These are phyloP conservation scores for Alternaria angustiovoidea DNA, from an alignment of 2,329 filamentous ascomycete species.

Conservation along the genomic window DNA sequence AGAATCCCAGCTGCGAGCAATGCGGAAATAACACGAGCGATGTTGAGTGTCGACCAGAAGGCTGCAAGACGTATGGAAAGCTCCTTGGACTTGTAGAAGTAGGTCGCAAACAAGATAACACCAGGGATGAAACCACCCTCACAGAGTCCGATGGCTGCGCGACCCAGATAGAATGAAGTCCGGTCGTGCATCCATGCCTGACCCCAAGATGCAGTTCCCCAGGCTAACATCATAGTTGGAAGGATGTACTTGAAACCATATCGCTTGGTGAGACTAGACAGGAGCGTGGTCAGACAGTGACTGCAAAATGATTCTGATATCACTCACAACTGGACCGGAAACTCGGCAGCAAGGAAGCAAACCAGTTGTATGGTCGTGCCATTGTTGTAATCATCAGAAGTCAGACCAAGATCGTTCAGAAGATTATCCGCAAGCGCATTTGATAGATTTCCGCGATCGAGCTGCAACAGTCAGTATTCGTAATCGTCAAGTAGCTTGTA, in stretches of 20 bases:
- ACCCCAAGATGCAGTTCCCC: slow-evolving; percentile 62
- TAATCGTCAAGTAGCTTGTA: neutral
- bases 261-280: slow-evolving; percentile 50
- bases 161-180: slow-evolving; percentile 52
- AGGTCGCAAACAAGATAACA: slow-evolving; percentile 72
- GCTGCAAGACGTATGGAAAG: slow-evolving; percentile 70
- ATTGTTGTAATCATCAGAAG: slow-evolving; percentile 46
- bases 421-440: slow-evolving; percentile 45
- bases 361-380: slow-evolving; percentile 70
- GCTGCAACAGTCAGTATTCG: slow-evolving; percentile 45
- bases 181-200: slow-evolving; percentile 70
- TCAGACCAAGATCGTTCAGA: slow-evolving; percentile 40
- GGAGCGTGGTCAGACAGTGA: neutral
- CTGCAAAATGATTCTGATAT: neutral
- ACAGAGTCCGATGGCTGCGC: slow-evolving; percentile 54
- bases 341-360: slow-evolving; percentile 73
- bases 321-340: slow-evolving; percentile 51
- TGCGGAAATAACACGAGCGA: slow-evolving; percentile 62
- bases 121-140: slow-evolving; percentile 66
- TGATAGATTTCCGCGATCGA: slow-evolving; percentile 57
- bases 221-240: slow-evolving; percentile 54
- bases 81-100: slow-evolving; percentile 77
- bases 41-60: slow-evolving; percentile 74
- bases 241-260: slow-evolving; percentile 54
- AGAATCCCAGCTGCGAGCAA: slow-evolving; percentile 64